Percentiles rank a stretch among this genome's conserved stretches.
Conservation (phyloP, 495 filamentous ascomycete genomes). For the Neurospora sp. region DNA sequence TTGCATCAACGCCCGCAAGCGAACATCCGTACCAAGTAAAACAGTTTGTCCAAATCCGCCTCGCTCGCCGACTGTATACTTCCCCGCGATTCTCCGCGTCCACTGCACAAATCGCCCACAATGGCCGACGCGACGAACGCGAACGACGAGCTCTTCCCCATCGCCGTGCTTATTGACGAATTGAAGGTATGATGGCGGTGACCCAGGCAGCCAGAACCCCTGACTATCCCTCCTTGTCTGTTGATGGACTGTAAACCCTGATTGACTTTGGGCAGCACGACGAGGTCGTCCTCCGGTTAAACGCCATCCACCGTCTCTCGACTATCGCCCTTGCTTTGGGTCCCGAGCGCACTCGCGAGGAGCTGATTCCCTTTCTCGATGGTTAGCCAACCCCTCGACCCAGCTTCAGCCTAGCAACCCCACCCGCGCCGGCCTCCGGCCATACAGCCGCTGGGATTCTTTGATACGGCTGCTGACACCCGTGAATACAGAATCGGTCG, state of each 20-base stretch:
- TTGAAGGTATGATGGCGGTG: slow-evolving; percentile 63
- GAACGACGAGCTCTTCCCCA: slow-evolving; percentile 97
- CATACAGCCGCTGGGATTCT: neutral
- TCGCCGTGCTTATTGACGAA: slow-evolving; percentile 98
- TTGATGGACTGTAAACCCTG: slow-evolving; percentile 1
- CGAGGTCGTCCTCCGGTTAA: slow-evolving; percentile 92
- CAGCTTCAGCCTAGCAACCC: neutral
- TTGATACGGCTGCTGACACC: neutral
- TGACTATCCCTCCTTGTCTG: neutral
- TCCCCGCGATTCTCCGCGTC: slow-evolving; percentile 7
- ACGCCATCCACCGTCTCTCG: slow-evolving; percentile 94
- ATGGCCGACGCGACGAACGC: slow-evolving; percentile 47
- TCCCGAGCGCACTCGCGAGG: slow-evolving; percentile 89
- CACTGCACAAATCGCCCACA: slow-evolving; percentile 21
- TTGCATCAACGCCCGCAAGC: slow-evolving; percentile 24
- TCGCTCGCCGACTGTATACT: neutral
- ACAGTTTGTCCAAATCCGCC: slow-evolving; percentile 2
- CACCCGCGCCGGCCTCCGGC: neutral
- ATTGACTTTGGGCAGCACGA: slow-evolving; percentile 60
- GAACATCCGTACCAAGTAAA: slow-evolving; percentile 5
- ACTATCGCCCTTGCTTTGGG: slow-evolving; percentile 95
- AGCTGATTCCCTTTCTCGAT: slow-evolving; percentile 97
- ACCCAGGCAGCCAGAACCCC: neutral
- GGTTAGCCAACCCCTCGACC: slow-evolving; percentile 43
- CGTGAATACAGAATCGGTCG: slow-evolving; percentile 70